Conservation (phyloP, 2,329 filamentous ascomycete species). For the Penicillium italicum region DNA sequence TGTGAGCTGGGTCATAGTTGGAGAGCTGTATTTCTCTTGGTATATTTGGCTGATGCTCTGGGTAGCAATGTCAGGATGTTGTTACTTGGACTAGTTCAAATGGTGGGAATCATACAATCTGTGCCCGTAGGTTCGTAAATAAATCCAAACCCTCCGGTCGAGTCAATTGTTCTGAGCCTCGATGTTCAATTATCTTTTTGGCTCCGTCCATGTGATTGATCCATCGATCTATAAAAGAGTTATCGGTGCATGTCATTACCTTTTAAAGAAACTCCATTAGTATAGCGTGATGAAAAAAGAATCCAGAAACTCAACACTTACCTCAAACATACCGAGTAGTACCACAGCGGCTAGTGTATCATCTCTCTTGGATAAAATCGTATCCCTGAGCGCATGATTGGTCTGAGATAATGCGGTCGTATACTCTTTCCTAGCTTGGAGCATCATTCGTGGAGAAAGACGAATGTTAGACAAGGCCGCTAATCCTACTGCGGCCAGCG, state of each 20-base stretch:
- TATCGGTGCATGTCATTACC: constrained; percentile 8
- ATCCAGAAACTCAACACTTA: background rate
- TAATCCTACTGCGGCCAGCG: constrained; percentile 9
- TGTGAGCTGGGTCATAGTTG: background rate
- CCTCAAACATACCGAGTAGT: constrained; percentile 13
- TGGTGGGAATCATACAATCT: constrained; percentile 8
- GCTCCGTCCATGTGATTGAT: constrained; percentile 15
- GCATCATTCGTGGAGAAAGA: constrained; percentile 9
- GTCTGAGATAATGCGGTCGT: constrained; percentile 9
- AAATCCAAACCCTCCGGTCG: constrained; percentile 3
- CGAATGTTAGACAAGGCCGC: constrained; percentile 11
- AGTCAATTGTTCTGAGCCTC: constrained; percentile 7
- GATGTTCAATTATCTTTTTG: constrained; percentile 10
- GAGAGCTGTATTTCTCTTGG: constrained; percentile 2
- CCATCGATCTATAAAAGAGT: constrained; percentile 12
- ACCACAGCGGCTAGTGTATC: constrained; percentile 10
- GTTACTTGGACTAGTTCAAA: background rate
- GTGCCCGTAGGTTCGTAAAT: constrained; percentile 8
- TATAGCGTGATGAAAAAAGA: background rate
- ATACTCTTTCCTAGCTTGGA: constrained; percentile 10
- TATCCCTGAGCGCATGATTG: constrained; percentile 3
- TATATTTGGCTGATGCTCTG: constrained; percentile 2
- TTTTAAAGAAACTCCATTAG: background rate
- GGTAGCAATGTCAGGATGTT: background rate
- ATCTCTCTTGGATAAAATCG: constrained; percentile 3